phyloP scores from a whole-genome alignment of 1,139 yeast genomes.

The Magnusiomyces tetraspermus region DNA sequence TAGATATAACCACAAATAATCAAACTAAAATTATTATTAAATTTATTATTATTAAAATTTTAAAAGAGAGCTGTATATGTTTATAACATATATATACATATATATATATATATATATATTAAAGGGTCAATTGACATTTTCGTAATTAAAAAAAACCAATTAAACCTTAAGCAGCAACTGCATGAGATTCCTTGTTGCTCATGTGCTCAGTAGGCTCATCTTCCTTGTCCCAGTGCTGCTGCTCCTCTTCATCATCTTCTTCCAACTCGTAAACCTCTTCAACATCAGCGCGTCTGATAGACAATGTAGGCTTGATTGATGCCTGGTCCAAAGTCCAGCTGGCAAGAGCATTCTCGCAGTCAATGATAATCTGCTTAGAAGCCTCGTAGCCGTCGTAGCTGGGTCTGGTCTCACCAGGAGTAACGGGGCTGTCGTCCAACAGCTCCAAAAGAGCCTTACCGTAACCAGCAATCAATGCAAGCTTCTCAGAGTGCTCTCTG shows the following conservation, averaged over 20 bases:
- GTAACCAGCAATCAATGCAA: constrained; percentile 95
- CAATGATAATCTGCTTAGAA: constrained; percentile 93
- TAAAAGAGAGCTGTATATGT: too few species aligned
- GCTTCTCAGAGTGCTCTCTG: constrained; percentile 92
- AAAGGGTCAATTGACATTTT: too few species aligned
- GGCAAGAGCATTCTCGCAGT: constrained; percentile 92
- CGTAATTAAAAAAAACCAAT: too few species aligned
- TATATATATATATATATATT: too few species aligned
- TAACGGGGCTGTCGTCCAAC: constrained; percentile 91
- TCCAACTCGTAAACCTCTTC: constrained; percentile 11
- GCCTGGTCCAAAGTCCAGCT: constrained; percentile 96
- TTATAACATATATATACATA: too few species aligned
- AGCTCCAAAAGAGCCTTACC: constrained; percentile 95
- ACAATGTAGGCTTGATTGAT: constrained; percentile 86
- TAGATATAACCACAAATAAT: too few species aligned
- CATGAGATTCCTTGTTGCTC: background rate
- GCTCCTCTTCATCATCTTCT: constrained; percentile 37
- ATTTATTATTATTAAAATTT: too few species aligned
- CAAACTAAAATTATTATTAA: too few species aligned
- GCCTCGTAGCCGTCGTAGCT: constrained; percentile 98
- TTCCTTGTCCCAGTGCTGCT: constrained; percentile 13
- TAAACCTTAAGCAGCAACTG: background rate
- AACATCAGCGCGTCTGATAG: constrained; percentile 36
- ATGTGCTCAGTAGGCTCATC: constrained; percentile 4
- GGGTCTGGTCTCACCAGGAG: constrained; percentile 98